Evolutionary conservation across 768 basidiomycete species (phyloP).

Genomic region (Tylopilus sp.): DNA sequence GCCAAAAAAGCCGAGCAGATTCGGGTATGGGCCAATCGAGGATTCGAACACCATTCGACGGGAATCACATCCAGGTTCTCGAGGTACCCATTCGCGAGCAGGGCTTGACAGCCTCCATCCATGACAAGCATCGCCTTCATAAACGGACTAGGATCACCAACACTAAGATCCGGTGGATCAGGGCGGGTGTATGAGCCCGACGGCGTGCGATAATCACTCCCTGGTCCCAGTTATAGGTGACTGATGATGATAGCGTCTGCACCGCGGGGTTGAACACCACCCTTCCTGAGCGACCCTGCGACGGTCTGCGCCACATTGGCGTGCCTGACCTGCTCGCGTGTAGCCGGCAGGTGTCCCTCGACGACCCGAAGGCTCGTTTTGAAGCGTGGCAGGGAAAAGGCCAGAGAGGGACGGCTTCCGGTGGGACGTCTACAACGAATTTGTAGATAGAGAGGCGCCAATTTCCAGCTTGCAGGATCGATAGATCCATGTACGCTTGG

Average conservation of each 20-base stretch:
- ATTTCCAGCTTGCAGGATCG: too few species aligned
- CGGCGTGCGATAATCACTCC: neutral
- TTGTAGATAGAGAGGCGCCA: too few species aligned
- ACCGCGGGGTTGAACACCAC: too few species aligned
- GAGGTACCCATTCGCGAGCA: neutral
- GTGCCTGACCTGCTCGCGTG: slow-evolving; percentile 20
- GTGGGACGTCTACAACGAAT: too few species aligned
- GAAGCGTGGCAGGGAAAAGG: slow-evolving; percentile 53
- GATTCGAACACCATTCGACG: neutral
- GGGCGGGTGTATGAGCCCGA: neutral
- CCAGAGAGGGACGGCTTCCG: slow-evolving; percentile 26
- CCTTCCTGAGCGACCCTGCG: neutral
- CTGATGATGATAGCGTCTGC: neutral
- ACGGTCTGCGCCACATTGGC: neutral
- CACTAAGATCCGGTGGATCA: slow-evolving; percentile 1
- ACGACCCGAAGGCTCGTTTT: slow-evolving; percentile 23
- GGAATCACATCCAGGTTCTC: neutral
- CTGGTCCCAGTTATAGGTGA: slow-evolving; percentile 52
- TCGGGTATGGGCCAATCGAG: slow-evolving; percentile 49
- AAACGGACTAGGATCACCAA: slow-evolving; percentile 45
- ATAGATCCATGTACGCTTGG: too few species aligned
- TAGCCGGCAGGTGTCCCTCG: slow-evolving; percentile 31
- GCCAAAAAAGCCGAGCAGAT: slow-evolving; percentile 48
- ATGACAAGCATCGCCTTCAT: slow-evolving; percentile 43
- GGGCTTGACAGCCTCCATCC: slow-evolving; percentile 29